These are phyloP conservation scores for Candida insectalens DNA, from an alignment of 805 yeast genomes.

Conservation along the genomic window DNA sequence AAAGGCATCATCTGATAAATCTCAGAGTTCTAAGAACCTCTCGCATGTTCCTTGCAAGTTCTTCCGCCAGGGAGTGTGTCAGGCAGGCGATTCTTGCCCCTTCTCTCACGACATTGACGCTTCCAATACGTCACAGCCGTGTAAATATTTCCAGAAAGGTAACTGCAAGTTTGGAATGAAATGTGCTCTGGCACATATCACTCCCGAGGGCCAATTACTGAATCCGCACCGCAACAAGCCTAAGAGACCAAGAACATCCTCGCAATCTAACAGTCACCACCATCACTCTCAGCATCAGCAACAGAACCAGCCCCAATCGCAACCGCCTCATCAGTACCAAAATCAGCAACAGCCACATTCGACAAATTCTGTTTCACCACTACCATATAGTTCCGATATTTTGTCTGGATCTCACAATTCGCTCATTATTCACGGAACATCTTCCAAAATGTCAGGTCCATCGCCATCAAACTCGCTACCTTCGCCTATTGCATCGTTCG, in stretches of 20 bases:
- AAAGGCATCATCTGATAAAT: too few species aligned
- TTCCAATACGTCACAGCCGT: slow-evolving; percentile 48
- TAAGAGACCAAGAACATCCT: slow-evolving; percentile 6
- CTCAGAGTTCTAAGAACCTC: slow-evolving; percentile 41
- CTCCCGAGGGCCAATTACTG: slow-evolving; percentile 82
- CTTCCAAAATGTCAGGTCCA: too few species aligned
- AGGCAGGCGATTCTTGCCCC: slow-evolving; percentile 89
- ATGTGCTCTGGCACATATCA: slow-evolving; percentile 87
- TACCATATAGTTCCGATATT: too few species aligned
- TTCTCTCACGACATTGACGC: slow-evolving; percentile 71
- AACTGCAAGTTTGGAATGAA: slow-evolving; percentile 91
- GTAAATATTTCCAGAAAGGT: slow-evolving; percentile 95
- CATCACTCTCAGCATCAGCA: slow-evolving; percentile 3
- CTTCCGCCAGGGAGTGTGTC: slow-evolving; percentile 86
- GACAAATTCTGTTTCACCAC: too few species aligned
- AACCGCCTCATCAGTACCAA: too few species aligned
- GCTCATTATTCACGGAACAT: too few species aligned
- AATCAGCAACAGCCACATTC: too few species aligned
- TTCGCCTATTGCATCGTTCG: too few species aligned
- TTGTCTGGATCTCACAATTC: too few species aligned
- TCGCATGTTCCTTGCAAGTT: slow-evolving; percentile 97
- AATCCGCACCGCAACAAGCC: slow-evolving; percentile 34
- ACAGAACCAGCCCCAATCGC: too few species aligned
- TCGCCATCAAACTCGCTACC: too few species aligned
- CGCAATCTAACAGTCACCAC: slow-evolving; percentile 1